Conservation (phyloP, 225 moss, liverwort and hornwort genomes). For the Takakia lepidozioides region DNA sequence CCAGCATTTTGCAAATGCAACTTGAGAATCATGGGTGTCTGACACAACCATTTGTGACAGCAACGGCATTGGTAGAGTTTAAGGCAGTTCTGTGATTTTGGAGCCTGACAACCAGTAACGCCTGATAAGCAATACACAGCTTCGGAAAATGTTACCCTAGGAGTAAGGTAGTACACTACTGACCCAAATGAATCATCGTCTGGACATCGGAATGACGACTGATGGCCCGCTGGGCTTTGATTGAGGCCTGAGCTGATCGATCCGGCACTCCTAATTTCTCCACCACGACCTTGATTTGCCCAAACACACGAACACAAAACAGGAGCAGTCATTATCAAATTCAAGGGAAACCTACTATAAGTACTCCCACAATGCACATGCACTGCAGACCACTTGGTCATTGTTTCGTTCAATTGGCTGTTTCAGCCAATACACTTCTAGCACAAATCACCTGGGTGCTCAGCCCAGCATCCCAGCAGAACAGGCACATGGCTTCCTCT, state of each 20-base stretch:
- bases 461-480: neutral
- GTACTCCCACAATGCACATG: too few relatives aligned
- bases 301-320: neutral
- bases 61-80: too few relatives aligned
- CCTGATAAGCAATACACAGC: too few relatives aligned
- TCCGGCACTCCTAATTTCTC: slow-evolving; percentile 95
- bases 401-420: neutral
- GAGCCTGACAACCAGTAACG: too few relatives aligned
- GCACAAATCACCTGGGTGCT: neutral
- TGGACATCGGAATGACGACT: slow-evolving; percentile 9
- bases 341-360: neutral
- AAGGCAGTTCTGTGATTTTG: too few relatives aligned
- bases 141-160: too few relatives aligned
- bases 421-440: neutral
- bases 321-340: neutral
- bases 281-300: slow-evolving; percentile 59
- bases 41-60: too few relatives aligned
- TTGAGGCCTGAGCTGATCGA: slow-evolving; percentile 27
- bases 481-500: too few relatives aligned
- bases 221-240: slow-evolving; percentile 24
- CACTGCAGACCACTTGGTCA: too few relatives aligned
- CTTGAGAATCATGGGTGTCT: too few relatives aligned
- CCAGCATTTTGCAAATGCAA: too few relatives aligned
- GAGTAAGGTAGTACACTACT: too few relatives aligned
- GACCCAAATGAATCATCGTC: slow-evolving; percentile 26